A percentile compares a stretch with the other conserved stretches of the same genome.
Conservation (phyloP, 1,284 basidiomycete genomes). For the Ceratobasidium sp. region DNA sequence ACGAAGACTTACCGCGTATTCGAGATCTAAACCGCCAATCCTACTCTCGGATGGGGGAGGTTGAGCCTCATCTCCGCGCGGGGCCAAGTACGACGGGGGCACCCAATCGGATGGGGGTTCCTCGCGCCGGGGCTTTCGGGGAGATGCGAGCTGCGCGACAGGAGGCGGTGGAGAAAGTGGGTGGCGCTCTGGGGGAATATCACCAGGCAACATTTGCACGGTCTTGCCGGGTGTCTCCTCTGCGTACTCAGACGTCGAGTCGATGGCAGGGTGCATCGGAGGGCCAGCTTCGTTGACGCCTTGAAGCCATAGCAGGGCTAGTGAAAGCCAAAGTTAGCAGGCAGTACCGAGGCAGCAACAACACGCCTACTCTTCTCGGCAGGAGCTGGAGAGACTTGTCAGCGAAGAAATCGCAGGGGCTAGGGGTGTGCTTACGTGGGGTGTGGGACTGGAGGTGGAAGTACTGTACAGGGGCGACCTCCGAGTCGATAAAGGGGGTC, state of each 20-base stretch:
- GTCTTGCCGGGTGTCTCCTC: slow-evolving; percentile 31
- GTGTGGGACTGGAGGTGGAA: slow-evolving; percentile 40
- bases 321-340: neutral
- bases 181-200: slow-evolving; percentile 38
- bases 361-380: slow-evolving; percentile 37
- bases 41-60: slow-evolving; percentile 17
- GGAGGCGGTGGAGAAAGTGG: slow-evolving; percentile 31
- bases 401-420: neutral
- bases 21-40: slow-evolving; percentile 31
- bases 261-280: slow-evolving; percentile 24
- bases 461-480: slow-evolving; percentile 38
- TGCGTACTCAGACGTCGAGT: slow-evolving; percentile 40
- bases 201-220: slow-evolving; percentile 26
- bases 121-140: slow-evolving; percentile 21
- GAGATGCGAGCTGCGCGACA: neutral
- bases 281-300: slow-evolving; percentile 40
- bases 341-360: neutral
- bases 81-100: slow-evolving; percentile 23
- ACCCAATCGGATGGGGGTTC: slow-evolving; percentile 37
- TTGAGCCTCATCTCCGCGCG: slow-evolving; percentile 4
- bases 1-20: slow-evolving; percentile 23
- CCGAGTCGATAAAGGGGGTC: slow-evolving; percentile 42
- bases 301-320: slow-evolving; percentile 39
- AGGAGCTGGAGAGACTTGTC: slow-evolving; percentile 31
- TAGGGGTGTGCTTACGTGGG: slow-evolving; percentile 28